Conservation (phyloP, 1,284 basidiomycete species). For the Phylloporus sp. region DNA sequence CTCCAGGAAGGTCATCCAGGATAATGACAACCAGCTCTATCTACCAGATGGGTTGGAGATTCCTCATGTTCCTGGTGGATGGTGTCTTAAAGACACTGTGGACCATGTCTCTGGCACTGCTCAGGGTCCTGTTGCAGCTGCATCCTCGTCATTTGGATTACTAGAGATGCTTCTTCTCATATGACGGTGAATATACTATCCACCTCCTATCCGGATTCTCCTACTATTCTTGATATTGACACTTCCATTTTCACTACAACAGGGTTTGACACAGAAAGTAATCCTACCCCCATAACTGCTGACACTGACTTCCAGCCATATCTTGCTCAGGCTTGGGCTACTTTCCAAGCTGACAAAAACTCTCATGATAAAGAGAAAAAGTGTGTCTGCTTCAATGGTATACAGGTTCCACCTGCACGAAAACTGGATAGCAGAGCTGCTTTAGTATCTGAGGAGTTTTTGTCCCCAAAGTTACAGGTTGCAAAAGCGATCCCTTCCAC, state of each 20-base stretch:
- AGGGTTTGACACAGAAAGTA: not conserved
- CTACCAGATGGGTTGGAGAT: not conserved
- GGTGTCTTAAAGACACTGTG: not conserved
- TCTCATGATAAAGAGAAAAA: not conserved
- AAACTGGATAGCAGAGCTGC: not conserved
- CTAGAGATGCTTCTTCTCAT: no score
- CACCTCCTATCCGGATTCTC: not conserved
- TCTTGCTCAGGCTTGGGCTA: not conserved
- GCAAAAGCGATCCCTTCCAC: not conserved
- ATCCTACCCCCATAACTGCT: not conserved
- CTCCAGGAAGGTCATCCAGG: not conserved
- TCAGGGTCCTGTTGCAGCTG: no score
- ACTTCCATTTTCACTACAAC: not conserved
- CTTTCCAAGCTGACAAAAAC: not conserved
- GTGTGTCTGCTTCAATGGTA: not conserved
- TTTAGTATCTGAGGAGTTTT: not conserved
- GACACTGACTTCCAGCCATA: not conserved
- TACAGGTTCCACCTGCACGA: not conserved
- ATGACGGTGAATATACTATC: not conserved
- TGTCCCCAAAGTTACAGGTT: not conserved
- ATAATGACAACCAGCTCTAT: not conserved
- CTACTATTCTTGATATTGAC: not conserved
- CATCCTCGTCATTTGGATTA: no score
- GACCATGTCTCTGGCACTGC: no score
- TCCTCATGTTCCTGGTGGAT: not conserved